These are phyloP conservation scores for Coprinopsis sp. DNA, from an alignment of 768 basidiomycete species.

Conservation along the genomic window DNA sequence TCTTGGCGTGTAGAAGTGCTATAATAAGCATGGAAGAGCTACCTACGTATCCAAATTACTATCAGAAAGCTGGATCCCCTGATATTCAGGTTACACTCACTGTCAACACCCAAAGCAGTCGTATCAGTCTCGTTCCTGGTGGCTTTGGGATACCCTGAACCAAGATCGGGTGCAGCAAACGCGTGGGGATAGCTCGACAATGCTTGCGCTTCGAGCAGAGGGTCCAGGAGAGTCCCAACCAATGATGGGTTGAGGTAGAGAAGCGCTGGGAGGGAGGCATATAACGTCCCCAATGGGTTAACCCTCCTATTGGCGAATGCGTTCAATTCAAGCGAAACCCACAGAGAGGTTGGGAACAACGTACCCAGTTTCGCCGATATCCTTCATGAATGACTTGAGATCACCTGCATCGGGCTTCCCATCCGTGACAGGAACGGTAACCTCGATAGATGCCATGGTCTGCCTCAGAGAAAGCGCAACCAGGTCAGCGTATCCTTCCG, in stretches of 20 bases:
- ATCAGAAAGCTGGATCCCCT: neutral
- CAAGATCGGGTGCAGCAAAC: slow-evolving; percentile 29
- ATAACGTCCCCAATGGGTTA: slow-evolving; percentile 44
- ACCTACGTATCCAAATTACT: slow-evolving; percentile 27
- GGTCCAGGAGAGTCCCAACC: slow-evolving; percentile 39
- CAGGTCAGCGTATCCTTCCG: slow-evolving; percentile 35
- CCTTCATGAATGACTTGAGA: slow-evolving; percentile 44
- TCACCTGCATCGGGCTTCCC: slow-evolving; percentile 32
- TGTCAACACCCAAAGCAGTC: slow-evolving; percentile 17
- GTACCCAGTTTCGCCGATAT: slow-evolving; percentile 28
- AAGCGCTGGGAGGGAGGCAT: slow-evolving; percentile 37
- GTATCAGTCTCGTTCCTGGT: slow-evolving; percentile 11
- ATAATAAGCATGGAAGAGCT: slow-evolving; percentile 54
- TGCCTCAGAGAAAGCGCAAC: slow-evolving; percentile 41
- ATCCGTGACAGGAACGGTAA: slow-evolving; percentile 35
- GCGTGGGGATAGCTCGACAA: slow-evolving; percentile 15
- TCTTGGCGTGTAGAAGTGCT: slow-evolving; percentile 32
- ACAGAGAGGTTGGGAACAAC: slow-evolving; percentile 18
- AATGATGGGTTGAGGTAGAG: slow-evolving; percentile 39
- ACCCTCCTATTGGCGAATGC: slow-evolving; percentile 18
- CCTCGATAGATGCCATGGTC: slow-evolving; percentile 41
- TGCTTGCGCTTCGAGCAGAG: slow-evolving; percentile 46
- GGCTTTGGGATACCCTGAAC: slow-evolving; percentile 14
- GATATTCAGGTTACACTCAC: slow-evolving; percentile 12
- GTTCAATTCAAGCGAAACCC: slow-evolving; percentile 17